Conservation (phyloP, 2,329 filamentous ascomycete species). For the Coniochaeta hoffmannii region DNA sequence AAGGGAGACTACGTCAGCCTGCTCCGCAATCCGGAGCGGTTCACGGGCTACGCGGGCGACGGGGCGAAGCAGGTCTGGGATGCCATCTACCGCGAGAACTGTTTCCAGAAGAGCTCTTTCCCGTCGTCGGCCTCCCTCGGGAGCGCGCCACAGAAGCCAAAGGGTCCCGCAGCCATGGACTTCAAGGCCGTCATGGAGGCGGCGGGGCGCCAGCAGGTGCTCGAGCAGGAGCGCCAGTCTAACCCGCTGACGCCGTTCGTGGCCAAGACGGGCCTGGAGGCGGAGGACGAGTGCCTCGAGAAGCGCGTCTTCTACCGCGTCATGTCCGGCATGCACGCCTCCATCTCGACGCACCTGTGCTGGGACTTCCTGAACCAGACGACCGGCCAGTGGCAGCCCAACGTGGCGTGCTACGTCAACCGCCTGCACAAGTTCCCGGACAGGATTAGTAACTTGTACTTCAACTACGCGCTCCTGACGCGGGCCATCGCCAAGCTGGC, state of each 20-base stretch:
- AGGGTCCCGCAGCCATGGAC: conserved; percentile 49
- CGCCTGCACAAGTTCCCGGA: conserved; percentile 83
- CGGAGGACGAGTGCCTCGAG: conserved; percentile 89
- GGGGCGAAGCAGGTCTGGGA: conserved; percentile 91
- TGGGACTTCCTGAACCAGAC: conserved; percentile 95
- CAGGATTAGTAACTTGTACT: conserved; percentile 94
- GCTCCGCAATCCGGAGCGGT: conserved; percentile 87
- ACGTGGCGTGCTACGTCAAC: conserved; percentile 78
- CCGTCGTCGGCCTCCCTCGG: conserved; percentile 48
- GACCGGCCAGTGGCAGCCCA: conserved; percentile 87
- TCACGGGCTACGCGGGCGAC: conserved; percentile 85
- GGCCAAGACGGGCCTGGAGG: conserved; percentile 59
- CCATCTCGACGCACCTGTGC: conserved; percentile 93
- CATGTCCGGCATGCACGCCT: conserved; percentile 95
- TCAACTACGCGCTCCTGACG: conserved; percentile 95
- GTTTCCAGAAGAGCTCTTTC: conserved; percentile 68
- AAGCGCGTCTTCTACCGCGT: conserved; percentile 98
- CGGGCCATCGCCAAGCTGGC: conserved; percentile 87
- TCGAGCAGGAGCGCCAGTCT: conserved; percentile 51
- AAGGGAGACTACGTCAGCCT: conserved; percentile 97
- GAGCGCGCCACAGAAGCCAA: conserved; percentile 29
- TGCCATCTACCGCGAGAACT: conserved; percentile 95
- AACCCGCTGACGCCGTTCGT: conserved; percentile 51
- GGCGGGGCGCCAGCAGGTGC: conserved; percentile 51
- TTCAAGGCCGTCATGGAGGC: conserved; percentile 55